These are phyloP conservation scores for Alisma plantagoaquatica DNA, from an alignment of 106 monocot genomes.

Conservation along the genomic window DNA sequence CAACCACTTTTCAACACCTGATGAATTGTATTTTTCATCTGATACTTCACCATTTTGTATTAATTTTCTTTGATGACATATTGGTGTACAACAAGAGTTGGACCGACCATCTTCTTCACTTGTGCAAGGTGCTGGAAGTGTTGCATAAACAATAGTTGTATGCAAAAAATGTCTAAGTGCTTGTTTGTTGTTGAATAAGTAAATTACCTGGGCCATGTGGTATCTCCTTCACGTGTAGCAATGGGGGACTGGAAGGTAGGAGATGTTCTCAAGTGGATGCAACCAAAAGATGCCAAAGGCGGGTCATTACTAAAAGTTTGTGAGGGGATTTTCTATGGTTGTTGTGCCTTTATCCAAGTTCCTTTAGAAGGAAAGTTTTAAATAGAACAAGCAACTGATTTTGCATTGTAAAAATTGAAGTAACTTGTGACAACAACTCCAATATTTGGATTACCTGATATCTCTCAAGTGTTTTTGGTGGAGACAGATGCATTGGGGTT, in stretches of 20 bases:
- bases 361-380: slow-evolving; percentile 7
- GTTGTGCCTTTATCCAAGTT: neutral
- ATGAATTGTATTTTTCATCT: slow-evolving; percentile 1
- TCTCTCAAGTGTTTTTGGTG: neutral
- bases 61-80: slow-evolving; percentile 15
- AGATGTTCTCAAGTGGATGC: neutral
- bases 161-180: neutral
- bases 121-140: neutral
- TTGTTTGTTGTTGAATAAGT: neutral
- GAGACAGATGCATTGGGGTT: neutral
- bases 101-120: neutral
- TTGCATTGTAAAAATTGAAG: neutral
- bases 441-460: neutral
- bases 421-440: neutral
- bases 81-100: neutral
- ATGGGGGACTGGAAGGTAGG: slow-evolving; percentile 1
- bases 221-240: neutral
- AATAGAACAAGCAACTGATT: neutral
- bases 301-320: slow-evolving; percentile 10
- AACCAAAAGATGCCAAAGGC: neutral
- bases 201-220: slow-evolving; percentile 8
- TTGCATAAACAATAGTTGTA: neutral
- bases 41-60: neutral
- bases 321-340: slow-evolving; percentile 5
- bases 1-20: slow-evolving; percentile 1